Percentiles rank a stretch among this genome's conserved stretches.
phyloP scores from a whole-genome alignment of 805 yeast genomes.

The Metschnikowia cubensis region DNA sequence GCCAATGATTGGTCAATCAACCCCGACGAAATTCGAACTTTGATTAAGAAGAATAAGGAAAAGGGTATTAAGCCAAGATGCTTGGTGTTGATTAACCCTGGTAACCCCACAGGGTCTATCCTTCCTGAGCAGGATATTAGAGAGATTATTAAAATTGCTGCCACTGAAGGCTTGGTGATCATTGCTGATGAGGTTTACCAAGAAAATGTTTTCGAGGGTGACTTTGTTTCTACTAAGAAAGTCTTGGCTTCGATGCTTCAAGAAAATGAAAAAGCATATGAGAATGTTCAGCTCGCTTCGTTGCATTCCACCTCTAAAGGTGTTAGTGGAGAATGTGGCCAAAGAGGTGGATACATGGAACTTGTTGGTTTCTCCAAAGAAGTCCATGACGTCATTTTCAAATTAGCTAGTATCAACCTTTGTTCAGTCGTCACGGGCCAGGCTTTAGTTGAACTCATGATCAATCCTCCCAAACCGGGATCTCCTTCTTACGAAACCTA shows the following conservation, averaged over 20 bases:
- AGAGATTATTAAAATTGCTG: constrained; percentile 73
- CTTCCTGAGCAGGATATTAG: constrained; percentile 61
- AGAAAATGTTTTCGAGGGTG: constrained; percentile 79
- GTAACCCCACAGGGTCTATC: constrained; percentile 96
- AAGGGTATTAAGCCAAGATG: constrained; percentile 66
- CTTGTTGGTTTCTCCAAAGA: constrained; percentile 73
- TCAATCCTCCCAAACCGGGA: constrained; percentile 80
- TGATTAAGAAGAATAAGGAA: constrained; percentile 45
- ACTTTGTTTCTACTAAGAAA: constrained; percentile 80
- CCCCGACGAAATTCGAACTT: constrained; percentile 55
- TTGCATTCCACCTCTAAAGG: constrained; percentile 98
- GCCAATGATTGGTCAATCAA: constrained; percentile 79
- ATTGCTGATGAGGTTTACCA: constrained; percentile 99
- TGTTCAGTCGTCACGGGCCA: constrained; percentile 97
- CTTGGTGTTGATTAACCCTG: constrained; percentile 93
- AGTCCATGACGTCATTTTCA: constrained; percentile 66
- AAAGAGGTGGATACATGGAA: constrained; percentile 99
- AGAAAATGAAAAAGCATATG: constrained; percentile 50
- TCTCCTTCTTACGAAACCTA: constrained; percentile 70
- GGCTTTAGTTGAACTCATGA: constrained; percentile 88
- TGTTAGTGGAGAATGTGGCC: constrained; percentile 98
- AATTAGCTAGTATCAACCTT: constrained; percentile 83
- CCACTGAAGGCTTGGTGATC: constrained; percentile 76
- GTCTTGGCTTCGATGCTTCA: constrained; percentile 64
- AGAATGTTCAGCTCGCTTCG: constrained; percentile 82